phyloP scores from a whole-genome alignment of 441 rosid genomes.

The Adansonia rubrostipa region DNA sequence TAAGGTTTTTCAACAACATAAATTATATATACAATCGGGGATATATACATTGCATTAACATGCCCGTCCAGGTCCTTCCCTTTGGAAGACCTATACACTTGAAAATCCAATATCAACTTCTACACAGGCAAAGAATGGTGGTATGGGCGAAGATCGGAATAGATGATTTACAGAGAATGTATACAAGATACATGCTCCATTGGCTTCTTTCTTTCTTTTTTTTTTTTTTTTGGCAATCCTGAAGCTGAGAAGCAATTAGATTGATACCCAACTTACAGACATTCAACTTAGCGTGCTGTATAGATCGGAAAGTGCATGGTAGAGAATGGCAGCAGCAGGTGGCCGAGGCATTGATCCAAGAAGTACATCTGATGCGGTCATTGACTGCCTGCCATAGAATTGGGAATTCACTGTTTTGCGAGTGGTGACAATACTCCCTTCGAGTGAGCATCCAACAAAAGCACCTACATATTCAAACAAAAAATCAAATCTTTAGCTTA shows the following conservation, averaged over 20 bases:
- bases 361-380: constrained; percentile 75
- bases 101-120: neutral
- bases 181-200: neutral
- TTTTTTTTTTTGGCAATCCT: no score
- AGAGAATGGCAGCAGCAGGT: constrained; percentile 88
- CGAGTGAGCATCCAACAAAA: constrained; percentile 88
- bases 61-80: neutral
- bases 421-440: constrained; percentile 83
- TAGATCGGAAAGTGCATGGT: constrained; percentile 71
- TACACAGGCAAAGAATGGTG: neutral
- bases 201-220: neutral
- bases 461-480: constrained; percentile 60
- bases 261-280: neutral
- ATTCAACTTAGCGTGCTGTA: constrained; percentile 58
- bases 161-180: neutral
- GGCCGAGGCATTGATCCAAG: constrained; percentile 82
- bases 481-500: no score
- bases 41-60: neutral
- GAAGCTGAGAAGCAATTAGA: neutral
- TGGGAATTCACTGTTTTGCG: constrained; percentile 68
- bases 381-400: constrained; percentile 82
- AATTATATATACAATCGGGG: neutral
- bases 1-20: neutral
- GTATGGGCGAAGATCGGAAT: neutral
- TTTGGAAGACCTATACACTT: neutral